A percentile compares a stretch with the other conserved stretches of the same genome.
Evolutionary conservation across 208 protist species (phyloP).

Genomic region (Wallacemonas sp.): DNA sequence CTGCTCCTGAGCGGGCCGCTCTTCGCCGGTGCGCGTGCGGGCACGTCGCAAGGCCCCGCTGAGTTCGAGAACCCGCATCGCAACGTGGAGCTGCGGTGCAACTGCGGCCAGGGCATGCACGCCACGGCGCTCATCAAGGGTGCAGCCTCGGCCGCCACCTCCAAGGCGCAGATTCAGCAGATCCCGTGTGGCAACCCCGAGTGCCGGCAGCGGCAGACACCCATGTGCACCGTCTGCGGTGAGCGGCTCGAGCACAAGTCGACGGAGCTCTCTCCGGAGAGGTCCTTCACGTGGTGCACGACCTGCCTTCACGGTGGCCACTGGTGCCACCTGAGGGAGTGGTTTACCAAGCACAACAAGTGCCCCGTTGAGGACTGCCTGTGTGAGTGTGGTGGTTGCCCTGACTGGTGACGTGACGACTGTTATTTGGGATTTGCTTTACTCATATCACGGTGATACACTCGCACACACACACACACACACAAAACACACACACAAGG

Average conservation of each 20-base stretch:
- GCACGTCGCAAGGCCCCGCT: neutral
- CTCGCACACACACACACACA: no score
- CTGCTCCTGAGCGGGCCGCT: neutral
- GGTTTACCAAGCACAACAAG: slow-evolving; percentile 82
- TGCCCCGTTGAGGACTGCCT: slow-evolving; percentile 86
- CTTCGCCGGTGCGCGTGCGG: neutral
- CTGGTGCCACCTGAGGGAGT: slow-evolving; percentile 74
- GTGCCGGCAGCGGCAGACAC: slow-evolving; percentile 59
- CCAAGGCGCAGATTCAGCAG: slow-evolving; percentile 24
- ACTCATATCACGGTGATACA: neutral
- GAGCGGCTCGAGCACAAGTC: slow-evolving; percentile 57
- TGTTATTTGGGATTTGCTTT: no score
- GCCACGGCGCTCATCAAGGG: slow-evolving; percentile 31
- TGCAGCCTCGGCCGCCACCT: slow-evolving; percentile 12
- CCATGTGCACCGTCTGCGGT: slow-evolving; percentile 82
- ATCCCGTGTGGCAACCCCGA: slow-evolving; percentile 59
- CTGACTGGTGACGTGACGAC: no score
- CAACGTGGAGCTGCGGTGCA: slow-evolving; percentile 65
- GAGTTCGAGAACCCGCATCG: slow-evolving; percentile 16
- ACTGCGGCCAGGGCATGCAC: slow-evolving; percentile 77
- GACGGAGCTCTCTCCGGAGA: slow-evolving; percentile 47
- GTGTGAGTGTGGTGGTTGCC: slow-evolving; percentile 55
- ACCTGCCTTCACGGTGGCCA: slow-evolving; percentile 89
- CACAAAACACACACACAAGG: neutral
- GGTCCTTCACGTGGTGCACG: slow-evolving; percentile 84